Evolutionary conservation across 805 yeast species (phyloP).

Genomic region (Wickerhamiella slavikovae): DNA sequence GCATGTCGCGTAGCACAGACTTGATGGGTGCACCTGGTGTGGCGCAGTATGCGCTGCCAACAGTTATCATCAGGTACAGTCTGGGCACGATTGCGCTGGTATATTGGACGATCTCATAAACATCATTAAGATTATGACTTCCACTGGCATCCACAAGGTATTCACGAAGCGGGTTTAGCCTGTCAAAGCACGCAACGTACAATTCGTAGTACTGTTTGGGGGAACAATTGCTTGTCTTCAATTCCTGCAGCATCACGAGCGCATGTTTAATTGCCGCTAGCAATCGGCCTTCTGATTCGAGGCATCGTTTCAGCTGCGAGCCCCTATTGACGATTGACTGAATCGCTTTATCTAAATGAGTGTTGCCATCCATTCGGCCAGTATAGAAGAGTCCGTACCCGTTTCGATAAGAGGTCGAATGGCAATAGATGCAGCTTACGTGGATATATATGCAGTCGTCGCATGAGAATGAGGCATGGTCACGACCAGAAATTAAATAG

Average conservation of each 20-base stretch:
- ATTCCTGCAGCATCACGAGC: constrained; percentile 58
- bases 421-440: no score
- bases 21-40: constrained; percentile 56
- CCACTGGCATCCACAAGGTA: constrained; percentile 51
- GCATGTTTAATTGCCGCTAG: constrained; percentile 83
- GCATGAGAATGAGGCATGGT: no score
- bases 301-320: constrained; percentile 51
- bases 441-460: no score
- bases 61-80: constrained; percentile 81
- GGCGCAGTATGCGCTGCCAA: constrained; percentile 76
- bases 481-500: no score
- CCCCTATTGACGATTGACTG: constrained; percentile 44
- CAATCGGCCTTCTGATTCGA: constrained; percentile 45
- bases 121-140: constrained; percentile 57
- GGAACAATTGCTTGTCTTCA: constrained; percentile 50
- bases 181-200: constrained; percentile 67
- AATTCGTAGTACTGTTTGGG: constrained; percentile 91
- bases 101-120: constrained; percentile 87
- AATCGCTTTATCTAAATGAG: not conserved
- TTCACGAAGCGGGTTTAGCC: constrained; percentile 43
- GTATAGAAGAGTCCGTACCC: no score
- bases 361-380: no score
- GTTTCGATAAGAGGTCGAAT: no score
- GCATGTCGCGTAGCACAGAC: constrained; percentile 86
- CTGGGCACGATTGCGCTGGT: constrained; percentile 83